Base-by-base conservation (phyloP, 768 basidiomycete species). In the Rhizopogon rudus region DNA sequence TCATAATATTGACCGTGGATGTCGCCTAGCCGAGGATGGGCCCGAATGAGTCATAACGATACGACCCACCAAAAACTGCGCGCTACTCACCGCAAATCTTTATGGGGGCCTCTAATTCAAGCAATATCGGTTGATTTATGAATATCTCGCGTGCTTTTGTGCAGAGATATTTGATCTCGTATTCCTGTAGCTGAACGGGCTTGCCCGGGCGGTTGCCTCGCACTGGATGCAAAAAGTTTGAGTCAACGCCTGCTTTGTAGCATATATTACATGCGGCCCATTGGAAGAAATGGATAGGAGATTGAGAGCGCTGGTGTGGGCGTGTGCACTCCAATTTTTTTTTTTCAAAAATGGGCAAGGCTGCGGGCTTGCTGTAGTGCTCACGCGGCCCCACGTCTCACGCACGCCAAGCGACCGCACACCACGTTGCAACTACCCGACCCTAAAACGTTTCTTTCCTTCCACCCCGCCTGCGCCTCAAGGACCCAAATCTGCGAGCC, bases 1-100 rank as follows among this genome's bases (percentile, higher is more conserved):
- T 99, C 96, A 73, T 98, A 98, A 77, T 99, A 99, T 78, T 99
- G 97, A 60, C 97, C 96, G 64, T 98, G 97, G 64, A 98, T 98
- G 73, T 98, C 96, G 70, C 95, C 95, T 97, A 69, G 57, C 57
- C 44, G 51, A 46, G 51, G 56, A 54, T 61, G 29, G 51, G 55
- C 45, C 46, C 20, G 60, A 42, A 60, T 65, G 67, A 63, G 60
- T 69, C 60, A 68, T 55, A 3, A 54, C 40, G 37, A 60, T 56
- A 25, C 16, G 53, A 60, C 10, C 52, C 53, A 16, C 39, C 39
- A 60, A 53, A 52, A 52, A 35, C 51, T 3, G 28, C 77, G 37
- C 33, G 28, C 44, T 20, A 66, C 92, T 64, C 61, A 96, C 96
- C 96, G 70, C 97, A 98, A 72, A 99, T 99, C 86, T 99, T 99